A percentile compares a stretch with the other conserved stretches of the same genome.
phyloP scores from a whole-genome alignment of 371 early-diverging fungal genomes.

The Mortierella sp. region DNA sequence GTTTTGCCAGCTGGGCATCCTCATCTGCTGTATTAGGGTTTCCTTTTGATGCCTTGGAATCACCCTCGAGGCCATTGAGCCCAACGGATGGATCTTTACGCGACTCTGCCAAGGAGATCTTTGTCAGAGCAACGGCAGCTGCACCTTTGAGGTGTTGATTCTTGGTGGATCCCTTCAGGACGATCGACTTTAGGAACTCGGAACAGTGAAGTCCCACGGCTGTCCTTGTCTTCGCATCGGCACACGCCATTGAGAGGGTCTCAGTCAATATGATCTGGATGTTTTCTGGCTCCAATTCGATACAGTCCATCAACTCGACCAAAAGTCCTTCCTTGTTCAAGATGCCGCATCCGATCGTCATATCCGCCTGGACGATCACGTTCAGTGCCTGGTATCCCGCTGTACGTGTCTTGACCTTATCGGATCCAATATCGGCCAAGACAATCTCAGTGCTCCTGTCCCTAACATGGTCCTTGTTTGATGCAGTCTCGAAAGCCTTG shows the following conservation, averaged over 20 bases:
- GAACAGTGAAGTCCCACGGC: constrained; percentile 65
- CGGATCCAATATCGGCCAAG: constrained; percentile 42
- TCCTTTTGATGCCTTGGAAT: background rate
- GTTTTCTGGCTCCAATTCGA: constrained; percentile 73
- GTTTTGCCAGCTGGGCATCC: constrained; percentile 50
- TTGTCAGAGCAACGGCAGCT: constrained; percentile 73
- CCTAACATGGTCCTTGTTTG: constrained; percentile 40
- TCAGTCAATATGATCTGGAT: constrained; percentile 73
- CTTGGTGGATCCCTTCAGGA: constrained; percentile 55
- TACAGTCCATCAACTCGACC: constrained; percentile 75
- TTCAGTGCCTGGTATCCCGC: constrained; percentile 65
- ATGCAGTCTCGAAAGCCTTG: constrained; percentile 38
- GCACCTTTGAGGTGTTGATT: constrained; percentile 67
- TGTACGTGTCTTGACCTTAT: constrained; percentile 41
- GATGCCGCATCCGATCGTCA: constrained; percentile 71
- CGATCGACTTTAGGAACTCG: constrained; percentile 65
- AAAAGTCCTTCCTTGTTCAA: constrained; percentile 72
- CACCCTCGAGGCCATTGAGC: constrained; percentile 35
- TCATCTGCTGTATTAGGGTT: constrained; percentile 18
- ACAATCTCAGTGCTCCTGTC: constrained; percentile 41
- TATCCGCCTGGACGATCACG: constrained; percentile 71
- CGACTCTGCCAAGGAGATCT: constrained; percentile 64
- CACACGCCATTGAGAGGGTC: constrained; percentile 74
- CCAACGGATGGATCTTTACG: constrained; percentile 51
- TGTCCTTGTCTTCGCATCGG: constrained; percentile 71